Conservation (phyloP, 2,329 filamentous ascomycete genomes). For the Penicillium brevicompactum region DNA sequence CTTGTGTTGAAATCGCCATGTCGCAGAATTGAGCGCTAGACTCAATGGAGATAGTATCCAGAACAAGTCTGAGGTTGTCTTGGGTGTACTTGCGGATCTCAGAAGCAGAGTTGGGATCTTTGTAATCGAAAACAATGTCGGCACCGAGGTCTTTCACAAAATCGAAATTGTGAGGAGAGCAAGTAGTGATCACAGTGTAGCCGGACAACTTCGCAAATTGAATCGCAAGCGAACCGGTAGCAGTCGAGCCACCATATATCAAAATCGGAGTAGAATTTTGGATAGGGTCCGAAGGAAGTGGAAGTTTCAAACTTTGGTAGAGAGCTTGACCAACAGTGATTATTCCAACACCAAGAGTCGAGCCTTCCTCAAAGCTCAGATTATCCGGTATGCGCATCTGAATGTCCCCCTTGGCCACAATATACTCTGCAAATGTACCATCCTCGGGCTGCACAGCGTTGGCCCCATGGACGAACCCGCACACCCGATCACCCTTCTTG, state of each 20-base stretch:
- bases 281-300: constrained; percentile 18
- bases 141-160: not conserved
- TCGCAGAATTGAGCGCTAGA: not conserved
- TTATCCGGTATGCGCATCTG: constrained; percentile 50
- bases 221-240: constrained; percentile 41
- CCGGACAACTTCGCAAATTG: constrained; percentile 44
- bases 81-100: not conserved
- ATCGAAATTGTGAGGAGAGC: not conserved
- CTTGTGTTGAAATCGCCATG: not conserved
- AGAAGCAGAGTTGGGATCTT: not conserved
- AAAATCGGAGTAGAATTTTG: constrained; percentile 28
- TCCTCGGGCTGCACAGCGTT: constrained; percentile 45
- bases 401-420: constrained; percentile 54
- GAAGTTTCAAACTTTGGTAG: constrained; percentile 34
- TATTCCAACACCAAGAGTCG: constrained; percentile 55
- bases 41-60: not conserved
- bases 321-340: constrained; percentile 53
- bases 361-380: constrained; percentile 54
- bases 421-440: constrained; percentile 58
- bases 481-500: constrained; percentile 55
- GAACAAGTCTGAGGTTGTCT: not conserved
- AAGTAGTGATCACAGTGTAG: not conserved
- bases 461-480: constrained; percentile 53
- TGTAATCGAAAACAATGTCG: not conserved
- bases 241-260: constrained; percentile 44